Conservation (phyloP, 371 early-diverging fungal genomes). For the Mucor piriformis region DNA sequence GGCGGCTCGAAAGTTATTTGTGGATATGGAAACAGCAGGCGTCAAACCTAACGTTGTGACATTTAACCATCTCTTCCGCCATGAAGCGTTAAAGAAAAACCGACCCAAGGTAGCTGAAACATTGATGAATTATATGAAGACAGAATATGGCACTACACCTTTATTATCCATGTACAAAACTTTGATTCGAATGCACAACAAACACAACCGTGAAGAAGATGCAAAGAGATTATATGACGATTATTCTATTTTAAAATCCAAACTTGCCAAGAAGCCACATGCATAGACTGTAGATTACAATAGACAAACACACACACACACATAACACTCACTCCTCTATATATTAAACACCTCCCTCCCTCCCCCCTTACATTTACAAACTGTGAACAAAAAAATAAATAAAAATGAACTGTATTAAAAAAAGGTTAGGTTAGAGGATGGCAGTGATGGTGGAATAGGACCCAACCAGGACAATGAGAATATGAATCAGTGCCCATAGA, state of each 20-base stretch:
- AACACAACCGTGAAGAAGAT: constrained; percentile 38
- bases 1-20: constrained; percentile 35
- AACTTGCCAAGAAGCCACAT: neutral
- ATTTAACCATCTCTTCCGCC: constrained; percentile 47
- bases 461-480: constrained; percentile 61
- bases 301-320: neutral
- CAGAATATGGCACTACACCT: constrained; percentile 37
- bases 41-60: constrained; percentile 43
- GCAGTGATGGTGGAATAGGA: constrained; percentile 69
- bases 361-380: too few species aligned
- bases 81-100: constrained; percentile 40
- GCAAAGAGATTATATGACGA: constrained; percentile 32
- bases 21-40: constrained; percentile 39
- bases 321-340: neutral
- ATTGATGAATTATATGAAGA: constrained; percentile 42
- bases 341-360: too few species aligned
- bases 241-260: constrained; percentile 14
- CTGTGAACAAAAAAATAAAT: too few species aligned
- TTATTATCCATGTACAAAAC: constrained; percentile 42
- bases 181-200: constrained; percentile 42
- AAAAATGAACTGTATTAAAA: neutral
- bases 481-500: constrained; percentile 71
- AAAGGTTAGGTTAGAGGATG: constrained; percentile 45
- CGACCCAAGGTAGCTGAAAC: constrained; percentile 40
- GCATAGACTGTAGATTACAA: neutral